A percentile compares a stretch with the other conserved stretches of the same genome.
Conservation (phyloP, 805 yeast species). For the Ogataea dorogensis region DNA sequence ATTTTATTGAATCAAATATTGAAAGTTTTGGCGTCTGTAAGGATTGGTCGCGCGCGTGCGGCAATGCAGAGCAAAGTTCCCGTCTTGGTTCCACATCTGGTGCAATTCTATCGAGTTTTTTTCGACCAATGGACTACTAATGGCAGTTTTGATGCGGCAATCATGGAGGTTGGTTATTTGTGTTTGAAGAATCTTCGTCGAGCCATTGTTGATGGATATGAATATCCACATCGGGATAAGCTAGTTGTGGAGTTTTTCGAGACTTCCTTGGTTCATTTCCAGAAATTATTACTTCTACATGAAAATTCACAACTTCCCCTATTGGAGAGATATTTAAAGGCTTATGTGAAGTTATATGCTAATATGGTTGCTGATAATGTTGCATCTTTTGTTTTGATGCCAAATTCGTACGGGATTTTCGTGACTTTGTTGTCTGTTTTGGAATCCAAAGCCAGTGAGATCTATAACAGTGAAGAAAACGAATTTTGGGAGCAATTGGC, state of each 20-base stretch:
- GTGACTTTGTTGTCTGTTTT: constrained; percentile 58
- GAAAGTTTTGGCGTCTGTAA: constrained; percentile 68
- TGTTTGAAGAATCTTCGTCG: constrained; percentile 74
- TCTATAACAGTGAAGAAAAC: constrained; percentile 57
- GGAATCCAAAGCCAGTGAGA: constrained; percentile 59
- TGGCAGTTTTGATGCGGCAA: constrained; percentile 43
- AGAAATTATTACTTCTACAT: constrained; percentile 51
- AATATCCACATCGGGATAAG: constrained; percentile 59
- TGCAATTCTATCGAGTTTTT: constrained; percentile 55
- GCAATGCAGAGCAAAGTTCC: constrained; percentile 76
- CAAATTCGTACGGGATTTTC: constrained; percentile 60
- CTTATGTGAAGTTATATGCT: constrained; percentile 72
- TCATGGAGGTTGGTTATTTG: constrained; percentile 74
- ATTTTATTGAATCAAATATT: constrained; percentile 73
- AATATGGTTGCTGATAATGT: constrained; percentile 60
- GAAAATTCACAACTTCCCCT: constrained; percentile 46
- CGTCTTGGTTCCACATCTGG: constrained; percentile 55
- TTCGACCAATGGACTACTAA: constrained; percentile 61
- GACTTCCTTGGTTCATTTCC: constrained; percentile 57
- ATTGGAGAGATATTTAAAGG: constrained; percentile 68
- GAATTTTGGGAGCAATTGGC: constrained; percentile 75
- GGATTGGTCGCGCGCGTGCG: constrained; percentile 79
- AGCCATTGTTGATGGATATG: constrained; percentile 72
- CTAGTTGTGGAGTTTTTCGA: constrained; percentile 61
- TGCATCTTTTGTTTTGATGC: constrained; percentile 66